Conservation (phyloP, 371 early-diverging fungal species). For the Mortierella sp. region DNA sequence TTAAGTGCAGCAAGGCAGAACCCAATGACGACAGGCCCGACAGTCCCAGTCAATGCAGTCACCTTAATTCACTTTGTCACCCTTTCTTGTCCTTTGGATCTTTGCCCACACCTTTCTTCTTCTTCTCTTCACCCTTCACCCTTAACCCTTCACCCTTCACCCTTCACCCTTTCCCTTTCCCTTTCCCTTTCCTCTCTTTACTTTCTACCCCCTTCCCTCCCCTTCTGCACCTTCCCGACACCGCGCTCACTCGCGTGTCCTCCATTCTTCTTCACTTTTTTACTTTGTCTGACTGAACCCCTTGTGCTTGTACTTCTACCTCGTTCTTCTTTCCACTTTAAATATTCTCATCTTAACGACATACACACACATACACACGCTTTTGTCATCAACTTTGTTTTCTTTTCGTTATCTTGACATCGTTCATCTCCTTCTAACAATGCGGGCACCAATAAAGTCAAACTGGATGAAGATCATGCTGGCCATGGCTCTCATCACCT, state of each 20-base stretch:
- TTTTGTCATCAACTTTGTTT: not conserved
- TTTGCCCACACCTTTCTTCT: not conserved
- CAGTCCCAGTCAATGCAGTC: not conserved
- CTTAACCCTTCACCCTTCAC: not conserved
- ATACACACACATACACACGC: not conserved
- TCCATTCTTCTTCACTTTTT: not conserved
- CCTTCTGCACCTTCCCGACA: not conserved
- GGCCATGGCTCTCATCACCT: conserved; percentile 19
- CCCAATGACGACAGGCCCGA: not conserved
- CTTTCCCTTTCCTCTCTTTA: no score
- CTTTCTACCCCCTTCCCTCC: no score
- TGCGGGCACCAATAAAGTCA: not conserved
- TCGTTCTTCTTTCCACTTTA: not conserved
- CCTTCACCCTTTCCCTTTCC: no score
- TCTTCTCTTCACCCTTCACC: no score
- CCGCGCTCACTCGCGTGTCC: not conserved
- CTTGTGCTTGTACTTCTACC: not conserved
- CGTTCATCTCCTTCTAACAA: not conserved
- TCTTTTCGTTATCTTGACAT: not conserved
- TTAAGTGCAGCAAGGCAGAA: not conserved
- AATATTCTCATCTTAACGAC: conserved; percentile 2
- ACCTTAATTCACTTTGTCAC: not conserved
- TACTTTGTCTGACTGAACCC: not conserved
- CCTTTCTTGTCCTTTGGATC: not conserved
- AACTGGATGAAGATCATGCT: conserved; percentile 26